Evolutionary conservation across 257 asterid species (phyloP).

Genomic region (Sherardia arvensis): DNA sequence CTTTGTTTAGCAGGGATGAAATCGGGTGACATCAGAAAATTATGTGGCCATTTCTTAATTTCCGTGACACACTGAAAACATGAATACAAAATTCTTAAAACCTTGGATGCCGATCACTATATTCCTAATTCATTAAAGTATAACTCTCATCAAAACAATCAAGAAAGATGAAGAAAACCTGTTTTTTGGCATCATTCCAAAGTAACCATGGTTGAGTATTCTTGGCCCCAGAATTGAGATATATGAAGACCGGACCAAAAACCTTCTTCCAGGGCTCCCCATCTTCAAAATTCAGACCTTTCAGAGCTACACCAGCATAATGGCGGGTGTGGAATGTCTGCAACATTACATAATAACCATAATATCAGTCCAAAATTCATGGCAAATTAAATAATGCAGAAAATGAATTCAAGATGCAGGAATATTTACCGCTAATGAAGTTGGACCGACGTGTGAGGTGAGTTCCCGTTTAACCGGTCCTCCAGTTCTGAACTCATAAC

Average conservation of each 20-base stretch:
- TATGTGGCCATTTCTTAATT: conserved; percentile 69
- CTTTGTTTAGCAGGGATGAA: conserved; percentile 41
- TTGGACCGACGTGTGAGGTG: conserved; percentile 35
- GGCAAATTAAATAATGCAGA: not conserved
- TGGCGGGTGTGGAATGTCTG: conserved; percentile 61
- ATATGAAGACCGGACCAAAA: conserved; percentile 70
- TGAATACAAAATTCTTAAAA: not conserved
- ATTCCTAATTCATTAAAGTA: too few relatives aligned
- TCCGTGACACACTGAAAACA: conserved; percentile 26
- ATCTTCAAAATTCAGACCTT: conserved; percentile 32
- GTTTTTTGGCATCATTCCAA: conserved; percentile 68
- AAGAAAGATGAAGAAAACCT: conserved; percentile 27
- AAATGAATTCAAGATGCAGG: too few relatives aligned
- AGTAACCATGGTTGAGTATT: conserved; percentile 32
- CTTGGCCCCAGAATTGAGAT: conserved; percentile 43
- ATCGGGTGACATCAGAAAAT: conserved; percentile 49
- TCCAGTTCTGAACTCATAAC: conserved; percentile 24
- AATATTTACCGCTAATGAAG: conserved; percentile 16
- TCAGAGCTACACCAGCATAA: conserved; percentile 51
- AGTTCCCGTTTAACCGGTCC: conserved; percentile 35
- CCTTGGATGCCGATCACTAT: not conserved
- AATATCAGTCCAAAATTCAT: not conserved
- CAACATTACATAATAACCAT: not conserved
- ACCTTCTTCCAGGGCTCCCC: conserved; percentile 85
- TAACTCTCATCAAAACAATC: too few relatives aligned